These are phyloP conservation scores for Ceratobasidium sp. DNA, from an alignment of 1,284 basidiomycete genomes.

Conservation along the genomic window DNA sequence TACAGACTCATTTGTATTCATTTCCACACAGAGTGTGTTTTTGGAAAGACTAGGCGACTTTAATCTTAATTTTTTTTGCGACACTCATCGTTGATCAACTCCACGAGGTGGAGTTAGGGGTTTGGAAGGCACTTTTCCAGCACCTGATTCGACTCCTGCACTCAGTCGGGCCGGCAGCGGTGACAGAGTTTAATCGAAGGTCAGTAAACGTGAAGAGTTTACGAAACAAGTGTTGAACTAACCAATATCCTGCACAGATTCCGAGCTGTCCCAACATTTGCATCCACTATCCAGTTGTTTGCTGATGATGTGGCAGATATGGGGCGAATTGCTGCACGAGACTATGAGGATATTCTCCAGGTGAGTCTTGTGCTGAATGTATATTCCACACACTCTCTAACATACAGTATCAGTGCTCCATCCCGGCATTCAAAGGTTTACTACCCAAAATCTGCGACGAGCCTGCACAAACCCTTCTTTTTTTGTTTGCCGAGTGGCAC, in stretches of 20 bases:
- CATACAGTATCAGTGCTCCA: slow-evolving; percentile 51
- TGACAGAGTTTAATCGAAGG: slow-evolving; percentile 45
- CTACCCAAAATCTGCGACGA: slow-evolving; percentile 52
- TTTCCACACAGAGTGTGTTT: slow-evolving; percentile 52
- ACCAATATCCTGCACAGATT: slow-evolving; percentile 1
- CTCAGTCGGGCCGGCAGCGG: slow-evolving; percentile 28
- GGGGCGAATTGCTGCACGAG: slow-evolving; percentile 39
- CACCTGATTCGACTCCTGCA: slow-evolving; percentile 55
- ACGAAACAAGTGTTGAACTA: not conserved
- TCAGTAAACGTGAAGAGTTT: not conserved
- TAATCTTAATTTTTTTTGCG: slow-evolving; percentile 48
- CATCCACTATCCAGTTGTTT: slow-evolving; percentile 37
- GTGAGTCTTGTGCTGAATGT: slow-evolving; percentile 47
- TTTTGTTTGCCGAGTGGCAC: slow-evolving; percentile 54
- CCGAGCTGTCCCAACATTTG: slow-evolving; percentile 1
- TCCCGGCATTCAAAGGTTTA: slow-evolving; percentile 57
- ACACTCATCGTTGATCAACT: slow-evolving; percentile 49
- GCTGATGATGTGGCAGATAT: slow-evolving; percentile 30
- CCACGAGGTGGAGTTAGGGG: slow-evolving; percentile 50
- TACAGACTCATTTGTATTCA: not conserved
- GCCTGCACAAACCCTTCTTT: slow-evolving; percentile 52
- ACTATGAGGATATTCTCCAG: slow-evolving; percentile 55
- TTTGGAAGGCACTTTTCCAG: slow-evolving; percentile 54
- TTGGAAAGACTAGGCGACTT: slow-evolving; percentile 31
- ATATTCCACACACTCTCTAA: not conserved